These are phyloP conservation scores for Coemansia sp. DNA, from an alignment of 192 early-diverging fungal genomes.

Conservation along the genomic window DNA sequence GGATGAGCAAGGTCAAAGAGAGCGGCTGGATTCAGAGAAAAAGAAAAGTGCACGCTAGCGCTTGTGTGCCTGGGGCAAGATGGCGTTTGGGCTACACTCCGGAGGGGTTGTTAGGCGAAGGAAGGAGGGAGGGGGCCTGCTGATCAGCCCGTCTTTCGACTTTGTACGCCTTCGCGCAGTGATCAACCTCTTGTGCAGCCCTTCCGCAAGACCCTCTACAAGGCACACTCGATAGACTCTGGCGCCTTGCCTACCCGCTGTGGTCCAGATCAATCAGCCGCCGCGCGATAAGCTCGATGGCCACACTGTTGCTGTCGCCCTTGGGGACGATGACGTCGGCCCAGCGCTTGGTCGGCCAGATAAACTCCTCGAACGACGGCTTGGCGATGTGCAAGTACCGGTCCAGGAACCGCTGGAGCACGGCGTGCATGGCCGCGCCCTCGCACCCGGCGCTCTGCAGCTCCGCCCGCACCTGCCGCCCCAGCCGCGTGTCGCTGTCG, in stretches of 20 bases:
- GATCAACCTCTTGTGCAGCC: too few relatives aligned
- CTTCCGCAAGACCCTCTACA: too few relatives aligned
- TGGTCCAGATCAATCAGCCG: constrained; percentile 46
- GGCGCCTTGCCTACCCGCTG: background rate
- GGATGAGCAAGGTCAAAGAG: too few relatives aligned
- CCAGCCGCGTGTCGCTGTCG: constrained; percentile 73
- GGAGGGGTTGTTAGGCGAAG: too few relatives aligned
- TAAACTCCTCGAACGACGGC: constrained; percentile 84
- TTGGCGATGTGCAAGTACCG: constrained; percentile 73
- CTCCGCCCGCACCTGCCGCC: constrained; percentile 28
- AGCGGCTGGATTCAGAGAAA: too few relatives aligned
- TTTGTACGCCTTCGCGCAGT: too few relatives aligned
- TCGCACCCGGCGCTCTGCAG: constrained; percentile 9
- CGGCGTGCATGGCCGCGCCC: constrained; percentile 10
- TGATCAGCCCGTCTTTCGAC: too few relatives aligned
- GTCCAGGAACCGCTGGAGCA: constrained; percentile 56
- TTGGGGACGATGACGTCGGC: constrained; percentile 71
- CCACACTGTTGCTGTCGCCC: constrained; percentile 58
- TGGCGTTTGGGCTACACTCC: too few relatives aligned
- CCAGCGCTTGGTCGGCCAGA: constrained; percentile 71
- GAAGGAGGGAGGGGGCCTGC: too few relatives aligned
- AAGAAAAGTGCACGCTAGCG: too few relatives aligned
- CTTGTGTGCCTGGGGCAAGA: too few relatives aligned
- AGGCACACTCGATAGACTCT: background rate
- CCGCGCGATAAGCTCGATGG: constrained; percentile 57